A percentile compares a stretch with the other conserved stretches of the same genome.
Conservation (phyloP, 2,329 filamentous ascomycete genomes). For the Aspergillus quadrilineatus region DNA sequence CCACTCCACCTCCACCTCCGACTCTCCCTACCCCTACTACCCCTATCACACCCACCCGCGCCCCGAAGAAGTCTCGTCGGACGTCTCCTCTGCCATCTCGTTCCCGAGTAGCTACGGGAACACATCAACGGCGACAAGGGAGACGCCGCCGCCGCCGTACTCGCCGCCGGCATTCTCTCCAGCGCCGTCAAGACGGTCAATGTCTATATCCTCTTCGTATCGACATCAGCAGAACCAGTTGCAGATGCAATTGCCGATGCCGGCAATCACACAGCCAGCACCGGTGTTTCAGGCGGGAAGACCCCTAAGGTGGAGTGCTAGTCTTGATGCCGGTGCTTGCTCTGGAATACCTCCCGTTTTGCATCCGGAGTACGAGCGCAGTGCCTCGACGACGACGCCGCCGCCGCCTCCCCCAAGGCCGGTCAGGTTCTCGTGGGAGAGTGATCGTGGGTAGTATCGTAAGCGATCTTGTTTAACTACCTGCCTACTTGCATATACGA, state of each 20-base stretch:
- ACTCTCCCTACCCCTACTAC: conserved; percentile 1
- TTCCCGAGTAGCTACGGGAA: conserved; percentile 46
- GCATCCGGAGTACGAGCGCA: neutral
- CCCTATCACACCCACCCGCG: conserved; percentile 1
- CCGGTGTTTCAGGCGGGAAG: conserved; percentile 1
- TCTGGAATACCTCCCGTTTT: neutral
- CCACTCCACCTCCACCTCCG: neutral
- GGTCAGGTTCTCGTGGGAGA: conserved; percentile 10
- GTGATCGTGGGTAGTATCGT: neutral
- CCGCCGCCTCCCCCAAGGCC: neutral
- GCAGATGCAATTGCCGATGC: conserved; percentile 3
- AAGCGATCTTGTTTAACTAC: neutral
- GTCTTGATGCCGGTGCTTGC: neutral
- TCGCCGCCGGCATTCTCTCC: conserved; percentile 26
- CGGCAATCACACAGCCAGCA: conserved; percentile 5
- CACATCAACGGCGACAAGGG: conserved; percentile 44
- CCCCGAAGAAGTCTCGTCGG: conserved; percentile 34
- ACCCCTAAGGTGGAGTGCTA: neutral
- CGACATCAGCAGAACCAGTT: neutral
- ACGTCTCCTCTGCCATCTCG: conserved; percentile 42
- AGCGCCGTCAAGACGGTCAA: conserved; percentile 4
- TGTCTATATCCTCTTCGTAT: conserved; percentile 8
- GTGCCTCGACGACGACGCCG: neutral
- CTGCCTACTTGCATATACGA: neutral
- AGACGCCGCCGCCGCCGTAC: conserved; percentile 45